phyloP scores from a whole-genome alignment of 2,329 filamentous ascomycete genomes.

The Cladophialophora yegresii region DNA sequence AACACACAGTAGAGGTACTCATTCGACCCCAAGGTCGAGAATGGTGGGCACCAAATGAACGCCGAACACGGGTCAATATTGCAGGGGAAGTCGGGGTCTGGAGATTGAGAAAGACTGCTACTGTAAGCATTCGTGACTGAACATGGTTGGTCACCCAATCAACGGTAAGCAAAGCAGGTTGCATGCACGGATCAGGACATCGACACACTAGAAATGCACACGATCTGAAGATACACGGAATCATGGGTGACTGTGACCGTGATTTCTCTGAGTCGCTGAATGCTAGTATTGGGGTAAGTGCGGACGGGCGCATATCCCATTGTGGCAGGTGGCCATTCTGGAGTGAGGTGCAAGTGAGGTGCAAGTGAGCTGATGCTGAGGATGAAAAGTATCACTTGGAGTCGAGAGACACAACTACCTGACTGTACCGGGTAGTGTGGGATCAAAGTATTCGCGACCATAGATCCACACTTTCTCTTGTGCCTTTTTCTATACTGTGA shows the following conservation, averaged over 20 bases:
- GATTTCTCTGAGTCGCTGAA: background rate
- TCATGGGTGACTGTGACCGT: background rate
- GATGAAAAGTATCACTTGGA: background rate
- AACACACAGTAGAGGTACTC: background rate
- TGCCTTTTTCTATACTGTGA: background rate
- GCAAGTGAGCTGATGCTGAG: background rate
- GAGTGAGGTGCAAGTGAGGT: background rate
- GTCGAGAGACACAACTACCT: background rate
- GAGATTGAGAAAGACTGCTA: background rate
- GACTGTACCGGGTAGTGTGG: background rate
- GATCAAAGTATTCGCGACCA: background rate
- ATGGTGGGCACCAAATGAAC: constrained; percentile 13
- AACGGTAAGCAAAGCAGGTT: background rate
- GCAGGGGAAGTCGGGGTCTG: background rate
- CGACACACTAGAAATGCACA: background rate
- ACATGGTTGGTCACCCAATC: background rate
- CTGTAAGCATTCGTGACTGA: background rate
- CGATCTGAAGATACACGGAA: background rate
- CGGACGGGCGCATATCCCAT: background rate
- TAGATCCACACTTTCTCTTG: background rate
- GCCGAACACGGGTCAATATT: constrained; percentile 21
- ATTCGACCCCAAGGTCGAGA: constrained; percentile 9
- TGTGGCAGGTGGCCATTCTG: background rate
- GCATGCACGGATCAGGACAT: background rate
- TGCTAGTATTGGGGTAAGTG: background rate